phyloP scores from a whole-genome alignment of 139 green algal genomes.

The Tetraselmis striata region DNA sequence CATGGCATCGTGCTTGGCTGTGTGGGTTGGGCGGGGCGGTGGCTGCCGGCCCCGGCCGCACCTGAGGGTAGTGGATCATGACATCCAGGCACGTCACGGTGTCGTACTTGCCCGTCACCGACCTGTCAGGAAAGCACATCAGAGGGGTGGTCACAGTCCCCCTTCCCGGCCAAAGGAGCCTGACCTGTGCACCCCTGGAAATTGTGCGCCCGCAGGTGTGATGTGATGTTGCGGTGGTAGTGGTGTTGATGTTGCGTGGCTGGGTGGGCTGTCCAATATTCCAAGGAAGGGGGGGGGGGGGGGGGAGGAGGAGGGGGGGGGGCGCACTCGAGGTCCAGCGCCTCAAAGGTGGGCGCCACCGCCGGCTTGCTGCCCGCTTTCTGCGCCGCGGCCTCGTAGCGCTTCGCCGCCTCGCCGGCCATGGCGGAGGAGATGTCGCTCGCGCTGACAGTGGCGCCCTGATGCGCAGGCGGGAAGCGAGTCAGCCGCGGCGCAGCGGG shows the following conservation, averaged over 20 bases:
- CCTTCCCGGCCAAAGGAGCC: not conserved
- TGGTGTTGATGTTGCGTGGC: no score
- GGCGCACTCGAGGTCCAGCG: conserved; percentile 42
- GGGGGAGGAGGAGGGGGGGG: not conserved
- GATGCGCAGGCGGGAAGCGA: not conserved
- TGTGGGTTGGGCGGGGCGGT: no score
- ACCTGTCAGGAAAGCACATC: no score
- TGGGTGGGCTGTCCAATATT: no score
- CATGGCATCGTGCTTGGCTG: no score
- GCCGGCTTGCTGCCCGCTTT: conserved; percentile 14
- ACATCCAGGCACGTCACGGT: conserved; percentile 96
- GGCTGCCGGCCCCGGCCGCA: no score
- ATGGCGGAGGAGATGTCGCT: conserved; percentile 89
- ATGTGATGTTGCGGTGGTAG: not conserved
- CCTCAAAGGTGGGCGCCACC: conserved; percentile 78
- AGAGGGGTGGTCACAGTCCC: not conserved
- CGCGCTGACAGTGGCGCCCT: conserved; percentile 71
- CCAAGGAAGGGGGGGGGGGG: no score
- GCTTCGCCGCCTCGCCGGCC: conserved; percentile 58
- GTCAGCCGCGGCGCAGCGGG: conserved; percentile 53
- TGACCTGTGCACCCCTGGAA: no score
- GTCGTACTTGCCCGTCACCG: conserved; percentile 77
- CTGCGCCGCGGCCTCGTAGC: conserved; percentile 42
- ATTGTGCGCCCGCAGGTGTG: no score
- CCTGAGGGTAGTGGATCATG: conserved; percentile 97